Percentiles rank a stretch among this genome's conserved stretches.
These are phyloP conservation scores for Epichloe uncinata DNA, from an alignment of 2,329 filamentous ascomycete species.

Conservation along the genomic window DNA sequence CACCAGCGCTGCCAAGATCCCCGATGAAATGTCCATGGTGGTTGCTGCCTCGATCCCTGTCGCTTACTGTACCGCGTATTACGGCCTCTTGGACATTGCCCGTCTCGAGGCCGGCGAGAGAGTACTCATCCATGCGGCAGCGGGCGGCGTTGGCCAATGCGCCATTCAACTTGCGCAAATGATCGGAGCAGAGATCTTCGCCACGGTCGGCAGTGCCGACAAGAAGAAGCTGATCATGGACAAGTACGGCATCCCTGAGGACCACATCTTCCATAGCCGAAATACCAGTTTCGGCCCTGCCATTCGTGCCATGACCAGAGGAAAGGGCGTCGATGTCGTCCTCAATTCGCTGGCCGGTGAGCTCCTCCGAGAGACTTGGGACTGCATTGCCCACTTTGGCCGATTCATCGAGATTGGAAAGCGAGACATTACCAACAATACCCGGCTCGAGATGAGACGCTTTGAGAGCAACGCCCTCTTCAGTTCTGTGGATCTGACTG, in stretches of 20 bases:
- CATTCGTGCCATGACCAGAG: slow-evolving; percentile 18
- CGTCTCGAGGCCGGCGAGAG: slow-evolving; percentile 23
- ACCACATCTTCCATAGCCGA: slow-evolving; percentile 16
- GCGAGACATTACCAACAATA: slow-evolving; percentile 24
- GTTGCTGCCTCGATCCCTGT: slow-evolving; percentile 27
- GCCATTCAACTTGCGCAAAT: slow-evolving; percentile 25
- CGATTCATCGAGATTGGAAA: slow-evolving; percentile 32
- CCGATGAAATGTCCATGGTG: slow-evolving; percentile 22
- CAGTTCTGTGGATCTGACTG: slow-evolving; percentile 31
- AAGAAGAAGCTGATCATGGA: slow-evolving; percentile 23
- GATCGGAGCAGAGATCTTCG: slow-evolving; percentile 27
- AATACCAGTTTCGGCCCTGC: slow-evolving; percentile 13
- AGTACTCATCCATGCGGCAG: slow-evolving; percentile 26
- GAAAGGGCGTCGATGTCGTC: slow-evolving; percentile 54
- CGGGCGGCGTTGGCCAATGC: slow-evolving; percentile 26
- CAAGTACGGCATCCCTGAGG: slow-evolving; percentile 23
- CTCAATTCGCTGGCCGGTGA: slow-evolving; percentile 30
- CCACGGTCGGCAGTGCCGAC: slow-evolving; percentile 25
- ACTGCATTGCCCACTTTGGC: slow-evolving; percentile 28
- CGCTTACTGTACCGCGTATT: slow-evolving; percentile 27
- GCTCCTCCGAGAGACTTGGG: slow-evolving; percentile 27
- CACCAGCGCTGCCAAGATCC: slow-evolving; percentile 23
- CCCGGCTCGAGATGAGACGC: slow-evolving; percentile 33
- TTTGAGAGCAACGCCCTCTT: slow-evolving; percentile 34
- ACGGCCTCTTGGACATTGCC: slow-evolving; percentile 25